A percentile compares a stretch with the other conserved stretches of the same genome.
Evolutionary conservation across 805 yeast genomes (phyloP).

Genomic region (Nakazawaea pomicola): DNA sequence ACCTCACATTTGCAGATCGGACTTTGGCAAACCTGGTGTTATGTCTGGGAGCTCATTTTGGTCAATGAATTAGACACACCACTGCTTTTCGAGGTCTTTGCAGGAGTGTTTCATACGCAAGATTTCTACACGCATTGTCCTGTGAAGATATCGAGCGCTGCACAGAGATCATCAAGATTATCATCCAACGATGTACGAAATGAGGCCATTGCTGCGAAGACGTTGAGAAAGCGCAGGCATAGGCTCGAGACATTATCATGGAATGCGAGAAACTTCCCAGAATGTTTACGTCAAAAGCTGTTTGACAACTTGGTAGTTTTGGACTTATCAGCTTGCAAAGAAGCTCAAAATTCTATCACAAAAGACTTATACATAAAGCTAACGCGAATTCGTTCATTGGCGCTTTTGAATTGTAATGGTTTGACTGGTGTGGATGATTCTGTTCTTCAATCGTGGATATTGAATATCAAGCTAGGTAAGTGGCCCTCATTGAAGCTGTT

Average conservation of each 20-base stretch:
- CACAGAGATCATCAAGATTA: no score
- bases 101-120: conserved; percentile 15
- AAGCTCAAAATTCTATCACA: background rate
- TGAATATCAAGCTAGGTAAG: conserved; percentile 21
- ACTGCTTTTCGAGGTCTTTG: conserved; percentile 22
- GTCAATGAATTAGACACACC: conserved; percentile 26
- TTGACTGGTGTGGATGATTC: conserved; percentile 15
- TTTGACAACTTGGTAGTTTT: conserved; percentile 17
- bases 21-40: conserved; percentile 23
- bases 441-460: conserved; percentile 22
- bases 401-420: conserved; percentile 9
- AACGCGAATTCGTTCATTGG: conserved; percentile 10
- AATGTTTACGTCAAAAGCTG: background rate
- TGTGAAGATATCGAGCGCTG: conserved; percentile 8
- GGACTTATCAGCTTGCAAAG: conserved; percentile 14
- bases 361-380: conserved; percentile 4
- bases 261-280: conserved; percentile 18
- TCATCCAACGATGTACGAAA: conserved; percentile 14
- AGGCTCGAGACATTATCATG: conserved; percentile 29
- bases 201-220: conserved; percentile 16
- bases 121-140: conserved; percentile 17
- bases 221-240: conserved; percentile 19
- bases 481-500: conserved; percentile 16
- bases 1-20: conserved; percentile 18
- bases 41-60: conserved; percentile 28